Conservation (phyloP, 2,329 filamentous ascomycete species). For the Aphanocladium album region DNA sequence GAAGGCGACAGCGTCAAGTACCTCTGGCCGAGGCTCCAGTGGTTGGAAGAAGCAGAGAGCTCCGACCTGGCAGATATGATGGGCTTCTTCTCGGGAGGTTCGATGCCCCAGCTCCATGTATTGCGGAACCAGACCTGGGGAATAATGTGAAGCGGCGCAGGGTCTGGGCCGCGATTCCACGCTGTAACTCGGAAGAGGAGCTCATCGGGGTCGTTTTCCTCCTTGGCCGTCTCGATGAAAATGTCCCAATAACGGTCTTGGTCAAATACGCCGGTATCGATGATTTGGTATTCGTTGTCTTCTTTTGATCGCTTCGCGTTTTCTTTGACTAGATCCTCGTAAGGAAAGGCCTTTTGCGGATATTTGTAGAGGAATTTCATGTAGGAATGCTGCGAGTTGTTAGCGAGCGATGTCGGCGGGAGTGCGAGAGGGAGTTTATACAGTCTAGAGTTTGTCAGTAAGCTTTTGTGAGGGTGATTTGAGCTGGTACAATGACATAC, state of each 20-base stretch:
- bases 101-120: slow-evolving; percentile 91
- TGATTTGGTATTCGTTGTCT: slow-evolving; percentile 85
- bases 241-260: slow-evolving; percentile 96
- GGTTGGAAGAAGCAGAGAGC: slow-evolving; percentile 68
- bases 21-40: slow-evolving; percentile 74
- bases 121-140: slow-evolving; percentile 97
- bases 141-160: slow-evolving; percentile 86
- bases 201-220: slow-evolving; percentile 85
- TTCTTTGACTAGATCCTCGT: slow-evolving; percentile 79
- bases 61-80: slow-evolving; percentile 63
- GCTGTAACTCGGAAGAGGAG: slow-evolving; percentile 90
- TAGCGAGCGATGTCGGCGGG: slow-evolving; percentile 17
- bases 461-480: slow-evolving; percentile 17
- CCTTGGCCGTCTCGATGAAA: slow-evolving; percentile 93
- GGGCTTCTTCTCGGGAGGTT: slow-evolving; percentile 71
- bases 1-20: slow-evolving; percentile 85
- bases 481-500: slow-evolving; percentile 29
- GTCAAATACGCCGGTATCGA: slow-evolving; percentile 83
- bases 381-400: slow-evolving; percentile 71
- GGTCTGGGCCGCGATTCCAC: slow-evolving; percentile 89
- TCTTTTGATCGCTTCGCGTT: slow-evolving; percentile 71
- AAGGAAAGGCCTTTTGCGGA: slow-evolving; percentile 85
- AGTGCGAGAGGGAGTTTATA: slow-evolving; percentile 24
- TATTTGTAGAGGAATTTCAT: slow-evolving; percentile 99
- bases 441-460: slow-evolving; percentile 35